Evolutionary conservation across 805 yeast species (phyloP).

Genomic region (Suhomyces sp.): DNA sequence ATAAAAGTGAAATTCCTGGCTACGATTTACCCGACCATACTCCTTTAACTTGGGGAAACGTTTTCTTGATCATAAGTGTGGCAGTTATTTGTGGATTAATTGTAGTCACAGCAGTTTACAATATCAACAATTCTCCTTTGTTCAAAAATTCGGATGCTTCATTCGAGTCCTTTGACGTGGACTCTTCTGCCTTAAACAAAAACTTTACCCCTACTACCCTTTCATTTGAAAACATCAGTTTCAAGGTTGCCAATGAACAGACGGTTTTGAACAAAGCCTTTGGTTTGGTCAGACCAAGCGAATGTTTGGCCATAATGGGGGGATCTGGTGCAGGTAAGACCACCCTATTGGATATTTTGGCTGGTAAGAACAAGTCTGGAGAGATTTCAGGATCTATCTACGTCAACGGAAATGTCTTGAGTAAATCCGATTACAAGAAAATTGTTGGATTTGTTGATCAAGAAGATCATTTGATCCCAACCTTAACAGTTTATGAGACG

Average conservation of each 20-base stretch:
- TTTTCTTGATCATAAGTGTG: constrained; percentile 46
- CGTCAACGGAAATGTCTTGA: constrained; percentile 66
- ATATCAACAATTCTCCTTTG: constrained; percentile 60
- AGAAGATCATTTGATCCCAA: constrained; percentile 86
- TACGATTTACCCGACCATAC: constrained; percentile 64
- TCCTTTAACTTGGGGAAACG: constrained; percentile 43
- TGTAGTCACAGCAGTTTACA: constrained; percentile 43
- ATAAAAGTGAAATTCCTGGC: constrained; percentile 91
- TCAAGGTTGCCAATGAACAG: constrained; percentile 45
- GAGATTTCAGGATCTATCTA: constrained; percentile 60
- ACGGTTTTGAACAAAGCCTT: constrained; percentile 60
- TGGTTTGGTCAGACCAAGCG: constrained; percentile 83
- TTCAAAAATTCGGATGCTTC: constrained; percentile 38
- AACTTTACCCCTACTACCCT: constrained; percentile 66
- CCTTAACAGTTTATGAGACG: constrained; percentile 93
- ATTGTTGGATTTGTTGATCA: constrained; percentile 95
- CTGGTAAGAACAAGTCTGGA: constrained; percentile 85
- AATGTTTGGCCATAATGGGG: constrained; percentile 94
- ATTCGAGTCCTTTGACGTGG: constrained; percentile 32
- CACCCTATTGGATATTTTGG: constrained; percentile 85
- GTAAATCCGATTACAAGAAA: constrained; percentile 51
- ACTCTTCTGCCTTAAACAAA: constrained; percentile 45
- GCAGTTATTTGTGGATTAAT: constrained; percentile 44
- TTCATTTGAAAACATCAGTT: constrained; percentile 71
- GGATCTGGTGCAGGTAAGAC: constrained; percentile 99